Conservation (phyloP, 225 moss, liverwort and hornwort genomes). For the Pseudisothecium myosuroides region DNA sequence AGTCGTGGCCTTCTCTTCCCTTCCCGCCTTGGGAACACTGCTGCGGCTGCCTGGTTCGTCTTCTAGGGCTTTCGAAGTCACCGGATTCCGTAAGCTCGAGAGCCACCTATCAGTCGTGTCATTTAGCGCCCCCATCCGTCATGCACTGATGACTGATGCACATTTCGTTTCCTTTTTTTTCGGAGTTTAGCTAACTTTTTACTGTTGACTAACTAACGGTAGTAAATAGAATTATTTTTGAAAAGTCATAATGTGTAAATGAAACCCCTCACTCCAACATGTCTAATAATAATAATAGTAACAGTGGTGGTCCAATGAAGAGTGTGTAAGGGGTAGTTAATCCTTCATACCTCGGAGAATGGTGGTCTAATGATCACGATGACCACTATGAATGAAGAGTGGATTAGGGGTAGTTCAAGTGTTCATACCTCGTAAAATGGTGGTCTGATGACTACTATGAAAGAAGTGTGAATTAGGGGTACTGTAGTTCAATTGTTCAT, state of each 20-base stretch:
- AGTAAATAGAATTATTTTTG: too few relatives aligned
- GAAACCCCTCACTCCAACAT: not conserved
- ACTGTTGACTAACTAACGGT: not conserved
- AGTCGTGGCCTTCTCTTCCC: too few relatives aligned
- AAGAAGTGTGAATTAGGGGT: not conserved
- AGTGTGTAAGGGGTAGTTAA: not conserved
- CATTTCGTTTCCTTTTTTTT: not conserved
- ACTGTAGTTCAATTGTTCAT: not conserved
- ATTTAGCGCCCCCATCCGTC: not conserved
- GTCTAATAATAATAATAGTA: not conserved
- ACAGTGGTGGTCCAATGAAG: not conserved
- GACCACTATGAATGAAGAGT: not conserved
- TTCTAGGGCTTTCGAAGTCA: not conserved
- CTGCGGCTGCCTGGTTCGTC: too few relatives aligned
- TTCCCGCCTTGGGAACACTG: not conserved
- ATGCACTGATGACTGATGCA: not conserved
- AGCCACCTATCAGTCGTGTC: not conserved
- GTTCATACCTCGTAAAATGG: not conserved
- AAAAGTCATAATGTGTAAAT: too few relatives aligned
- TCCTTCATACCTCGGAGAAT: not conserved
- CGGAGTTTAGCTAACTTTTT: too few relatives aligned
- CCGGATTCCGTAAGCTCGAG: not conserved
- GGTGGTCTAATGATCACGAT: accelerated
- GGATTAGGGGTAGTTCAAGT: too few relatives aligned
- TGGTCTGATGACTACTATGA: accelerated